Conservation (phyloP, 169 alveolate species). For the Condylostoma magnum region DNA sequence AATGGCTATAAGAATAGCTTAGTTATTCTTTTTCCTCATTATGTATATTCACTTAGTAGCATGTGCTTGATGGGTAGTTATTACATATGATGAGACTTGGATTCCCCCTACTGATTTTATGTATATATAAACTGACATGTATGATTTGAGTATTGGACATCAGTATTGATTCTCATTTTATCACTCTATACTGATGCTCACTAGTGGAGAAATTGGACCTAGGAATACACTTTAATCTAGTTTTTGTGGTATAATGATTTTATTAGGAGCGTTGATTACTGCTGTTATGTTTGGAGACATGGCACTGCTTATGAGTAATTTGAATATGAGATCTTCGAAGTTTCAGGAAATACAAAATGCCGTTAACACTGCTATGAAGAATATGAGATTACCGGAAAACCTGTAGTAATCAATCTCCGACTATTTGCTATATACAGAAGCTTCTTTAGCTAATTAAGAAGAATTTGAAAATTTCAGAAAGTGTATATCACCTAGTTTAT, state of each 20-base stretch:
- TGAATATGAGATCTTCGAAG: not conserved
- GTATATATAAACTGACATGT: not conserved
- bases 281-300: not conserved
- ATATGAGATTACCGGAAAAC: not conserved
- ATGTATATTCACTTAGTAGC: not conserved
- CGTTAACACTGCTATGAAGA: conserved; percentile 1
- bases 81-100: not conserved
- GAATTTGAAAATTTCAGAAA: not conserved
- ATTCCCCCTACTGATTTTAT: not conserved
- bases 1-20: not conserved
- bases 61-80: not conserved
- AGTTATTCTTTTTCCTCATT: not conserved
- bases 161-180: not conserved
- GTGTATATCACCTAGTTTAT: not conserved
- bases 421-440: not conserved
- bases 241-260: not conserved
- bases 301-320: not conserved
- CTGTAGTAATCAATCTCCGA: not conserved
- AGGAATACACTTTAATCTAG: not conserved
- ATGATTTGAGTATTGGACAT: not conserved
- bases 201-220: not conserved
- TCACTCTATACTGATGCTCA: not conserved
- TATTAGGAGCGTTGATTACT: conserved; percentile 7
- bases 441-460: not conserved
- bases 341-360: not conserved